Base-by-base conservation (phyloP, 148 eudicot genomes). In the Pouteria glomerata region DNA sequence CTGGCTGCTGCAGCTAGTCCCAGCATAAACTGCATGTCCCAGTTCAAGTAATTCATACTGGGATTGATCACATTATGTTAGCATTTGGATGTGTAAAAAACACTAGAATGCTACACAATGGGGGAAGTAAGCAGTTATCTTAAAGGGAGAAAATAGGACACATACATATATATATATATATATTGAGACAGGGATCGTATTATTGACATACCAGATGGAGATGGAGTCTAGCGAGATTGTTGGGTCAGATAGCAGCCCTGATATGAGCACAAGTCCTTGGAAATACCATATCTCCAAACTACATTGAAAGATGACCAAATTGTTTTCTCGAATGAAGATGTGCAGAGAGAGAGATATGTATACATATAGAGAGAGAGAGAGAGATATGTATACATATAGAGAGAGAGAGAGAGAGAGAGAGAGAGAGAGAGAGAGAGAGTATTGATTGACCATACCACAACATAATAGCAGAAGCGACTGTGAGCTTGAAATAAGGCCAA, bases 221-320 rank as follows among this genome's bases (percentile, higher is more conserved):
- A 87, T 84, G 1, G 88, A 82, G 75, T 84, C 88, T 8, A 87
- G 78, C 66, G 88, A 56, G 51, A 87, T 71, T 39, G 88, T 87
- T 26, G 88, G 84, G 73, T 84, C 53, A 16, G 86, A n/a, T 31
- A 87, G 79, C 41, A 87, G 82, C 63, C 90, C 90, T 72, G 86
- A 87, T 68, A 87, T 82, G 23, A 87, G 86, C 64, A 87, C 90
- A 44, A 87, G 75, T 60, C 90, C 90, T 76, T 87, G 88, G 50
- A 56, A 78, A 71, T 87, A 87, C 86, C 88, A 87, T 57, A 87
- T 78, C 67, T 87, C 90, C 80, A 87, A 78, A 73, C 86, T 87
- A 66, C 35, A 18, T 1, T 57, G 39, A 21, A 37, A 16, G 24
- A 23, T 15, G 6, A 6, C 6, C 6, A 50, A 10, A 50, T 50